A percentile compares a stretch with the other conserved stretches of the same genome.
phyloP scores from a whole-genome alignment of 129 eudicot species.

The Daucus carota region DNA sequence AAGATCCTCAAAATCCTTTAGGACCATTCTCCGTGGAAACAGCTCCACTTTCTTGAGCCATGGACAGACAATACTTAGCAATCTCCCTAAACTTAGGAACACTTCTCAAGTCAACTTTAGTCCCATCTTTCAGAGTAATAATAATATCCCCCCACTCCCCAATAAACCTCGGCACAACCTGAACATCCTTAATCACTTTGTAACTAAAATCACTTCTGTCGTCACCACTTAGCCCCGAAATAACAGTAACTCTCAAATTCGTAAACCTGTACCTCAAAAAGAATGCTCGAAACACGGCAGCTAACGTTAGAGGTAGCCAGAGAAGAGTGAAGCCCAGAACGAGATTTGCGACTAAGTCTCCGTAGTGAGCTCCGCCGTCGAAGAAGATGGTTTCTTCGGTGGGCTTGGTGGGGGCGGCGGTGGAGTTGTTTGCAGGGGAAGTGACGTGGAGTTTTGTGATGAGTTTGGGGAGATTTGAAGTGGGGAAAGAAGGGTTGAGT shows the following conservation, averaged over 20 bases:
- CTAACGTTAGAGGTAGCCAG: slow-evolving; percentile 88
- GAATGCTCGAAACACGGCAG: slow-evolving; percentile 85
- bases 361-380: slow-evolving; percentile 98
- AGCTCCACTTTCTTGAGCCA: slow-evolving; percentile 50
- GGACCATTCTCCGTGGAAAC: slow-evolving; percentile 34
- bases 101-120: slow-evolving; percentile 90
- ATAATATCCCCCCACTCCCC: slow-evolving; percentile 99
- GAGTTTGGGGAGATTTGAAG: slow-evolving; percentile 28
- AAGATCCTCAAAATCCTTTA: slow-evolving; percentile 52
- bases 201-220: slow-evolving; percentile 90
- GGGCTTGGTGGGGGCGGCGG: slow-evolving; percentile 31
- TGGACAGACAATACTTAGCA: slow-evolving; percentile 74
- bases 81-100: slow-evolving; percentile 92
- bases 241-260: slow-evolving; percentile 70
- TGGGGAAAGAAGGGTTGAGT: slow-evolving; percentile 22
- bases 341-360: slow-evolving; percentile 79
- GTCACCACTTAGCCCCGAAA: slow-evolving; percentile 89
- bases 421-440: slow-evolving; percentile 52
- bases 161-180: slow-evolving; percentile 89
- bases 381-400: slow-evolving; percentile 68
- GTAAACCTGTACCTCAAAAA: slow-evolving; percentile 83
- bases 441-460: slow-evolving; percentile 50
- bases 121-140: slow-evolving; percentile 84
- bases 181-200: slow-evolving; percentile 73
- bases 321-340: slow-evolving; percentile 87